Evolutionary conservation across 164 flowering plant genomes (phyloP), one percentile per base, ranked within the genome.

Genomic region (Protea cynaroides): DNA sequence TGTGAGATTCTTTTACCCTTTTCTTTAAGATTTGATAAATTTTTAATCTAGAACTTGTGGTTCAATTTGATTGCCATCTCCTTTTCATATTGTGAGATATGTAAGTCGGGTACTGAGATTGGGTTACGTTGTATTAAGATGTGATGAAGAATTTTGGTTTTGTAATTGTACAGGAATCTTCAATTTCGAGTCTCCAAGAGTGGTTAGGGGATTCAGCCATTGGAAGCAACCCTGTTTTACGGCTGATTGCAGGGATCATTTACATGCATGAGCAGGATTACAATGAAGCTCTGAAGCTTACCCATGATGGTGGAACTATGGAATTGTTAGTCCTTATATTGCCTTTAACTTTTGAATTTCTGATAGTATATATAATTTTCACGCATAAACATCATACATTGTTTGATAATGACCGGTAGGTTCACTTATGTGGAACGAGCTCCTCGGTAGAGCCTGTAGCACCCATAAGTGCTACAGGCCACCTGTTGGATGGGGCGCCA

Each of bases 231-330:
- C 81, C 89, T 18, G 75, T 76, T 56, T 69, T 94, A 60, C 76
- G 93, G 63, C 74, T 91, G 75, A 79, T 88, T 78, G 93, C 97
- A 21, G 97, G 97, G 51, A 89, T 75, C 66, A 77, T 94, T 19
- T 94, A 82, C 76, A 79, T 82, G 89, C 92, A 91, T 60, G 97
- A 94, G 67, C 89, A 88, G 70, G 99, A 94, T 67, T 94, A 80
- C 66, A 86, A 80, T 76, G 96, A 94, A 69, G 99, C 99, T 63
- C 75, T 94, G 63, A 91, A 91, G 65, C 88, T 89, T 76, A 89
- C 97, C 49, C 72, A 87, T 74, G 79, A 86, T 75, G 99, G 97
- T 58, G 96, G 99, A 36, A 87, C 95, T 18, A 85, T 94, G 97
- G 99, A 94, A 25, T 73, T 94, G 99, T 94, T 34, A 86, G 94